These are phyloP conservation scores for Fusarium bulbicola DNA, from an alignment of 2,329 filamentous ascomycete genomes.

Conservation along the genomic window DNA sequence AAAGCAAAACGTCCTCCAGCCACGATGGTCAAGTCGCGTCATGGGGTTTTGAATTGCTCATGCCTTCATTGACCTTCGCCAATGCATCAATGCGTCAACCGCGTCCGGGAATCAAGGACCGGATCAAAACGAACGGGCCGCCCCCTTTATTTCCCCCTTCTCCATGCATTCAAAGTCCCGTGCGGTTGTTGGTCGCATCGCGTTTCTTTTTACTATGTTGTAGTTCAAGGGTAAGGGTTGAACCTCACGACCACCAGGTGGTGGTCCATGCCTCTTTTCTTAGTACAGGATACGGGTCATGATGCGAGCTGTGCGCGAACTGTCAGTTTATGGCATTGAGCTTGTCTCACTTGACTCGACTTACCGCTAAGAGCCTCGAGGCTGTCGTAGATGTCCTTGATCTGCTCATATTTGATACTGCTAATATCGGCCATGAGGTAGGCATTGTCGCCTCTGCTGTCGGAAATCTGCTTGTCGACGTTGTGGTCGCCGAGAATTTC, in stretches of 20 bases:
- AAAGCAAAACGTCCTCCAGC: conserved; percentile 1
- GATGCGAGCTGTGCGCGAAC: conserved; percentile 51
- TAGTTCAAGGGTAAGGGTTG: conserved; percentile 25
- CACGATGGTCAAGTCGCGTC: conserved; percentile 23
- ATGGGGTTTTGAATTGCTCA: conserved; percentile 7
- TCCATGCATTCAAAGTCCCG: conserved; percentile 14
- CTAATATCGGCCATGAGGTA: conserved; percentile 99
- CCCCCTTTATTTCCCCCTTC: conserved; percentile 32
- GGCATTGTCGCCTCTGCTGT: conserved; percentile 91
- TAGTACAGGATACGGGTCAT: conserved; percentile 60
- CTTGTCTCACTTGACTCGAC: conserved; percentile 43
- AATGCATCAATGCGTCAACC: conserved; percentile 36
- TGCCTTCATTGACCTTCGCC: conserved; percentile 9
- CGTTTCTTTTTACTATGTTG: conserved; percentile 10
- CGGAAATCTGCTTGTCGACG: conserved; percentile 98
- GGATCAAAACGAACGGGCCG: conserved; percentile 23
- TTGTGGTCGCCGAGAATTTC: conserved; percentile 95
- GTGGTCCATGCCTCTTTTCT: conserved; percentile 19
- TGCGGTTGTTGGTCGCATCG: conserved; percentile 24
- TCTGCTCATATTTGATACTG: conserved; percentile 79
- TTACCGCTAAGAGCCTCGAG: conserved; percentile 84
- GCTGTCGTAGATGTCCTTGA: conserved; percentile 85
- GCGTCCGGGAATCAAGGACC: conserved; percentile 21
- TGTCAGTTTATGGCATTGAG: conserved; percentile 17
- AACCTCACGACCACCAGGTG: conserved; percentile 8